Conservation (phyloP, 2,329 filamentous ascomycete species). For the Pseudogymnoascus sp. region DNA sequence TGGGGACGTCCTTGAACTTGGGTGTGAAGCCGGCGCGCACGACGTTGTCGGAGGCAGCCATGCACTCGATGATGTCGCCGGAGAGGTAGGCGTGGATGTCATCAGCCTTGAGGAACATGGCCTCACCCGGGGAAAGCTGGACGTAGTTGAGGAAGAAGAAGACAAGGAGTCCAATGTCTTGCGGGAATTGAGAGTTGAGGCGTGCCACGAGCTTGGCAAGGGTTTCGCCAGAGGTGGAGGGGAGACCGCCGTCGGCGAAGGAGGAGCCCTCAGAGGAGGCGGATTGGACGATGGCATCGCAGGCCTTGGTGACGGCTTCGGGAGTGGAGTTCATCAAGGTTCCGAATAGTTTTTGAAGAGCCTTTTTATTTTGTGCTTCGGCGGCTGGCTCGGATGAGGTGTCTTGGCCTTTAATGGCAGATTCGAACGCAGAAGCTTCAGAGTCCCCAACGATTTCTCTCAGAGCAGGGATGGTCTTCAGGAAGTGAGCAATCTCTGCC, state of each 20-base stretch:
- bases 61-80: constrained; percentile 96
- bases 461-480: constrained; percentile 51
- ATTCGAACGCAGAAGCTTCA: constrained; percentile 49
- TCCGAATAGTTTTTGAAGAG: constrained; percentile 66
- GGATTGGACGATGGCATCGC: constrained; percentile 61
- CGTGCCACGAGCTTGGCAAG: constrained; percentile 70
- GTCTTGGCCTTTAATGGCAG: constrained; percentile 47
- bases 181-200: constrained; percentile 75
- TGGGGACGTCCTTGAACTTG: constrained; percentile 94
- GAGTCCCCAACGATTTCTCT: constrained; percentile 59
- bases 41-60: constrained; percentile 98
- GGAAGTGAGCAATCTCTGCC: constrained; percentile 77
- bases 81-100: constrained; percentile 95
- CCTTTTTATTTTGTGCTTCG: constrained; percentile 63
- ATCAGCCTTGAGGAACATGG: constrained; percentile 91
- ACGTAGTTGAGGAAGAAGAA: constrained; percentile 97
- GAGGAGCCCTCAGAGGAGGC: constrained; percentile 59
- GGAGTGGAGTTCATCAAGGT: constrained; percentile 72
- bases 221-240: constrained; percentile 59
- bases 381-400: constrained; percentile 31
- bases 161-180: constrained; percentile 88
- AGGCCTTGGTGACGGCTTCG: constrained; percentile 55
- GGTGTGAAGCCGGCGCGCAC: constrained; percentile 95
- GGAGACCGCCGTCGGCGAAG: constrained; percentile 69
- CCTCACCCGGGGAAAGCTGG: constrained; percentile 78